These are phyloP conservation scores for Leonotis leonurus DNA, from an alignment of 257 asterid species.

Conservation along the genomic window DNA sequence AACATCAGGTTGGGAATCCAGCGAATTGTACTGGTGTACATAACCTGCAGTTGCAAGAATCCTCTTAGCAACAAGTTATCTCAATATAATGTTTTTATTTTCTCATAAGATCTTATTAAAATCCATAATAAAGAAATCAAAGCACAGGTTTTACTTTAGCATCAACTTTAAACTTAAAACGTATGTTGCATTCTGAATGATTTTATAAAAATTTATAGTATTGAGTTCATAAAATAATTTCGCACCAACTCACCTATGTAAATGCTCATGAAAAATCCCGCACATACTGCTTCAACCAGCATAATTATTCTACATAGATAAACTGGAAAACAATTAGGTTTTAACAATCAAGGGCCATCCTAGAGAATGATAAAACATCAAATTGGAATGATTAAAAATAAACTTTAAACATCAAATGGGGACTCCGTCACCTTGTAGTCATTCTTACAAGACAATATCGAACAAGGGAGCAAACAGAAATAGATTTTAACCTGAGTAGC, in stretches of 20 bases:
- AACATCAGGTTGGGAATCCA: constrained; percentile 95
- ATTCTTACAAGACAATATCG: constrained; percentile 1
- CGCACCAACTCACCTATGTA: constrained; percentile 67
- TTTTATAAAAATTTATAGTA: constrained; percentile 7
- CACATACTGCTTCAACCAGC: constrained; percentile 81
- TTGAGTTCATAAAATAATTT: constrained; percentile 10
- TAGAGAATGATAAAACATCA: constrained; percentile 2
- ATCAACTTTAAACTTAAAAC: background rate
- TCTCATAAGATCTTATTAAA: constrained; percentile 1
- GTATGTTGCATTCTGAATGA: constrained; percentile 3
- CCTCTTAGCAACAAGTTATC: constrained; percentile 12
- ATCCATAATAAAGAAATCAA: constrained; percentile 4
- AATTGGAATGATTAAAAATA: constrained; percentile 3
- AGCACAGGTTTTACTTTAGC: background rate
- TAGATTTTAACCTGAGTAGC: constrained; percentile 63
- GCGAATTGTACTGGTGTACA: constrained; percentile 78
- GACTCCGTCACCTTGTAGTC: background rate
- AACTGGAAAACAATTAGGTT: constrained; percentile 24
- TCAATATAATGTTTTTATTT: background rate
- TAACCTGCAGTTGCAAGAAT: constrained; percentile 55
- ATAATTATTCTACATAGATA: constrained; percentile 70
- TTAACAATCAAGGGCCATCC: constrained; percentile 18
- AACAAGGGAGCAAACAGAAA: constrained; percentile 2
- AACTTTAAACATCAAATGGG: constrained; percentile 12
- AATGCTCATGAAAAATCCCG: constrained; percentile 70